Evolutionary conservation across 257 asterid genomes (phyloP), one percentile per base, ranked within the genome.

Genomic region (Lycium ferocissimum): DNA sequence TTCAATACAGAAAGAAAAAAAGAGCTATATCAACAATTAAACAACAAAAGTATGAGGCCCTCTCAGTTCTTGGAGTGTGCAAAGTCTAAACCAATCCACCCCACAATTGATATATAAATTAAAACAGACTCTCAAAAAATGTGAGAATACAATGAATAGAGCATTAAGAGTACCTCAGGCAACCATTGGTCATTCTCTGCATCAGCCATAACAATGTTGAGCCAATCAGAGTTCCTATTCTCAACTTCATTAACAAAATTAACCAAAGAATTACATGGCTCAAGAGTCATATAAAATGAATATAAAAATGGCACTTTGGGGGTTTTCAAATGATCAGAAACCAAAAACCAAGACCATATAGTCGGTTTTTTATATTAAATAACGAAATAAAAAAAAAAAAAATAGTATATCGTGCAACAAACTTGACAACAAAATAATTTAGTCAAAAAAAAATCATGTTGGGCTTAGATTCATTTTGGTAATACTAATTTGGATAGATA

Each of bases 301-400:
- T n/a, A n/a, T n/a, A n/a, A n/a, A n/a, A n/a, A n/a, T n/a, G 89
- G 85, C 98, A 95, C 78, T 92, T 94, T 0, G 98, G 98, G 18
- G 98, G n/a, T n/a, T n/a, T n/a, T n/a, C n/a, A n/a, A n/a, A n/a
- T n/a, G n/a, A n/a, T n/a, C n/a, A n/a, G n/a, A n/a, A n/a, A n/a
- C n/a, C n/a, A n/a, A n/a, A n/a, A n/a, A n/a, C n/a, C n/a, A n/a
- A n/a, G n/a, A n/a, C n/a, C n/a, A n/a, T n/a, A n/a, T n/a, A n/a
- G n/a, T n/a, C n/a, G n/a, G n/a, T n/a, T n/a, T n/a, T n/a, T n/a
- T n/a, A n/a, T n/a, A n/a, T n/a, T n/a, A n/a, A n/a, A n/a, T n/a
- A n/a, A n/a, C n/a, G n/a, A n/a, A n/a, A n/a, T n/a, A n/a, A n/a
- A n/a, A n/a, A n/a, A n/a, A n/a, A n/a, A n/a, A n/a, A n/a, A n/a